Evolutionary conservation across 768 basidiomycete genomes (phyloP), one percentile per base, ranked within the genome.

Genomic region (Leccinum boreale): DNA sequence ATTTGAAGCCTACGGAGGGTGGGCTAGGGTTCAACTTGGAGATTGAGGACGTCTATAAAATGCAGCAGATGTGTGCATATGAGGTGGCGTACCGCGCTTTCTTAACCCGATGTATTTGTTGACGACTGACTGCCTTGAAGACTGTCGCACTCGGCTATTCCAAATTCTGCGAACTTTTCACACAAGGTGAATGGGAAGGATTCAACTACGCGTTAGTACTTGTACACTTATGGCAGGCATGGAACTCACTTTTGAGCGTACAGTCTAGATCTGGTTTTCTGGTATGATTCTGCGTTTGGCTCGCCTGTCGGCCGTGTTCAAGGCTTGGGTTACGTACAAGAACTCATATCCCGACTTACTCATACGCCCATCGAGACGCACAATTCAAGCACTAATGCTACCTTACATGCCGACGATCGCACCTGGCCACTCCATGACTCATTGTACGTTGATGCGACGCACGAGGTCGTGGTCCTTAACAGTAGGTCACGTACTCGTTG

Each of bases 141-240:
- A 94, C 95, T 17, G 95, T 96, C 47, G 90, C 92, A 0, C 79
- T 96, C 11, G 94, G 92, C 9, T 95, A 92, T 68, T 94, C 92
- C 15, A 87, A 86, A 61, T 98, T 95, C 74, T 98, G 94, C 62
- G 85, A 86, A 55, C 76, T 97, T 3, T 98, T 98, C 73, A 93
- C 92, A 0, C 81, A 88, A 65, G 85, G 91, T 46, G 94, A 97
- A 72, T 98, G 94, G 94, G 87, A 90, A 68, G 92, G 92, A 0
- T 96, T 94, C 70, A 83, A 92, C 69, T 96, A 97, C 60, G 80
- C 88, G 84, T 91, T 62, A 56, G 87, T 75, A 2, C 11, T 48
- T 12, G 24, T 44, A 14, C 21, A 28, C 46, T 24, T 4, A 28
- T 42, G 21, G 44, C 17, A 5, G 10, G 23, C 36, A 42, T 10